Evolutionary conservation across 768 basidiomycete genomes (phyloP).

Genomic region (Podaxis sp.): DNA sequence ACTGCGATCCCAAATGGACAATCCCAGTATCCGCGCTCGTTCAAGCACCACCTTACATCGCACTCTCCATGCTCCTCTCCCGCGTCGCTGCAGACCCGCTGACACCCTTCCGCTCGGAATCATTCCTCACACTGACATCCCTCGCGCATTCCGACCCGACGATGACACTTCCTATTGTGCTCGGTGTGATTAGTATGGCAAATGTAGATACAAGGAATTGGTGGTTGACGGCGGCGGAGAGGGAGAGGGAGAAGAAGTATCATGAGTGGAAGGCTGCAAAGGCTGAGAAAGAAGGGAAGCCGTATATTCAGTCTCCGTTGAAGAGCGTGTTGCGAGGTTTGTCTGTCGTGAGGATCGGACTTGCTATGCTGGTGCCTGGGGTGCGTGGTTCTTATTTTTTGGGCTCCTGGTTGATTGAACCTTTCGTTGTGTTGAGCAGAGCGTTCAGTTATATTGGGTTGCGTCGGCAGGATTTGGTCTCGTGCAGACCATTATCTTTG

Average conservation of each 20-base stretch:
- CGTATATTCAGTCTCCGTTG: slow-evolving; percentile 45
- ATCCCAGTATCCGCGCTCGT: slow-evolving; percentile 59
- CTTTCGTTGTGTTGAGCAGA: slow-evolving; percentile 34
- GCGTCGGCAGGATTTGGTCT: slow-evolving; percentile 75
- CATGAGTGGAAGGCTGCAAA: slow-evolving; percentile 11
- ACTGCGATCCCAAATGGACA: slow-evolving; percentile 55
- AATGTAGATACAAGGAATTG: slow-evolving; percentile 78
- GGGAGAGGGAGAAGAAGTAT: slow-evolving; percentile 41
- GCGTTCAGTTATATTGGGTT: slow-evolving; percentile 73
- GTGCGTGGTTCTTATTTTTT: slow-evolving; percentile 37
- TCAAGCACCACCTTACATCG: slow-evolving; percentile 73
- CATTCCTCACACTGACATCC: slow-evolving; percentile 71
- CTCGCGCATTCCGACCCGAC: slow-evolving; percentile 73
- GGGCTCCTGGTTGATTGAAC: slow-evolving; percentile 6
- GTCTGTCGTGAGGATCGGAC: slow-evolving; percentile 64
- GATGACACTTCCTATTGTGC: slow-evolving; percentile 60
- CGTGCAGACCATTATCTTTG: slow-evolving; percentile 71
- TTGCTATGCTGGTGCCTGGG: slow-evolving; percentile 70
- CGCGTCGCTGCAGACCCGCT: slow-evolving; percentile 50
- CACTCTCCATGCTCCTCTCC: slow-evolving; percentile 56
- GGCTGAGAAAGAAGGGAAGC: slow-evolving; percentile 42
- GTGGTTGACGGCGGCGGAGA: slow-evolving; percentile 62
- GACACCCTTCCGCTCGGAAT: slow-evolving; percentile 75
- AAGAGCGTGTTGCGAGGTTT: slow-evolving; percentile 54
- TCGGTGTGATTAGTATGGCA: slow-evolving; percentile 74